Evolutionary conservation across 495 filamentous ascomycete genomes (phyloP).

Genomic region (Diplogelasinospora grovesii): DNA sequence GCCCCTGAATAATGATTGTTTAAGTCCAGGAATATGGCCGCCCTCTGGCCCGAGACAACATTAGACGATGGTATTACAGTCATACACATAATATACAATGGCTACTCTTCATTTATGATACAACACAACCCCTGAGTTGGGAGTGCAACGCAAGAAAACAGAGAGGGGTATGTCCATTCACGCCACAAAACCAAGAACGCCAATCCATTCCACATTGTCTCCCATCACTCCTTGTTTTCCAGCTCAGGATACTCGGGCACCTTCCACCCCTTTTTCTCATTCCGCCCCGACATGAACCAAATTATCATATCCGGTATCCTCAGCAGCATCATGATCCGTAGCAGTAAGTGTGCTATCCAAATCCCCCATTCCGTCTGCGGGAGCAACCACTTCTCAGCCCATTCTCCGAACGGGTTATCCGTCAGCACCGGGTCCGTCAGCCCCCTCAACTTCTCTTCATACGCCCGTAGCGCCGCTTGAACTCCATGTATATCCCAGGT

Average conservation of each 20-base stretch:
- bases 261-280: slow-evolving; percentile 8
- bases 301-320: slow-evolving; percentile 6
- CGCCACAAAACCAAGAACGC: no score
- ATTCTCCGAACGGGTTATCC: background rate
- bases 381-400: background rate
- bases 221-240: no score
- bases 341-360: slow-evolving; percentile 2
- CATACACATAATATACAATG: no score
- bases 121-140: no score
- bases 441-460: slow-evolving; percentile 15
- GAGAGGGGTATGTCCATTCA: no score
- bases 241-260: slow-evolving; percentile 18
- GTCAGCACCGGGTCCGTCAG: slow-evolving; percentile 9
- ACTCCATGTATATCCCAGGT: slow-evolving; percentile 7
- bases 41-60: no score
- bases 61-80: no score
- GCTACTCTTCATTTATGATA: no score
- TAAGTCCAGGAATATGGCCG: no score
- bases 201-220: no score
- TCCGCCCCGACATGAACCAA: background rate
- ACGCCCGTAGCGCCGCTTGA: slow-evolving; percentile 11
- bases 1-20: no score
- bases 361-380: slow-evolving; percentile 11
- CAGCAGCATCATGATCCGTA: background rate
- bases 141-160: no score